Evolutionary conservation across 2,329 filamentous ascomycete species (phyloP).

Genomic region (Magnaporthiopsis poae): DNA sequence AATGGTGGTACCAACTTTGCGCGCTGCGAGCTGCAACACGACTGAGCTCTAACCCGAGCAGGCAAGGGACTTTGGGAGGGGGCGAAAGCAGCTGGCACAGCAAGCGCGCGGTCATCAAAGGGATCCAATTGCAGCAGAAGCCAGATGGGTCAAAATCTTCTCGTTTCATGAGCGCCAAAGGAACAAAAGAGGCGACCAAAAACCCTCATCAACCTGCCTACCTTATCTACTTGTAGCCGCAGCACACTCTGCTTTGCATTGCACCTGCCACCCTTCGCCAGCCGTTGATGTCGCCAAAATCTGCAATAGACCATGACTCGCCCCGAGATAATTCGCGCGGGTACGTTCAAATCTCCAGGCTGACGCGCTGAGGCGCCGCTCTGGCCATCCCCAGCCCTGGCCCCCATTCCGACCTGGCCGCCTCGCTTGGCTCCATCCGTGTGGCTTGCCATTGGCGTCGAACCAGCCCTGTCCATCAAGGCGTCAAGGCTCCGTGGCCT

Average conservation of each 20-base stretch:
- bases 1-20: neutral
- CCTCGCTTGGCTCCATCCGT: slow-evolving; percentile 12
- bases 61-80: neutral
- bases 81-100: too few relatives aligned
- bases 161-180: neutral
- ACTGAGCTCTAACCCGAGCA: neutral
- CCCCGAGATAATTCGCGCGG: slow-evolving; percentile 50
- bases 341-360: slow-evolving; percentile 30
- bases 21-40: neutral
- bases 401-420: slow-evolving; percentile 9
- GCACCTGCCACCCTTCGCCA: neutral
- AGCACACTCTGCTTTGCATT: neutral
- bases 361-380: neutral
- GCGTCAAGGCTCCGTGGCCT: neutral
- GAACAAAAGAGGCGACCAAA: neutral
- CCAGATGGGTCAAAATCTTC: neutral
- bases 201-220: neutral
- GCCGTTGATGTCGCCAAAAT: neutral
- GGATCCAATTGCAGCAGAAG: neutral
- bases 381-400: slow-evolving; percentile 1
- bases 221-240: neutral
- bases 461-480: neutral
- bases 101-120: neutral
- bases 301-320: slow-evolving; percentile 41
- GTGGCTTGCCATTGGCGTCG: slow-evolving; percentile 8